phyloP scores from a whole-genome alignment of 495 filamentous ascomycete genomes.

The Penicillium parvum region DNA sequence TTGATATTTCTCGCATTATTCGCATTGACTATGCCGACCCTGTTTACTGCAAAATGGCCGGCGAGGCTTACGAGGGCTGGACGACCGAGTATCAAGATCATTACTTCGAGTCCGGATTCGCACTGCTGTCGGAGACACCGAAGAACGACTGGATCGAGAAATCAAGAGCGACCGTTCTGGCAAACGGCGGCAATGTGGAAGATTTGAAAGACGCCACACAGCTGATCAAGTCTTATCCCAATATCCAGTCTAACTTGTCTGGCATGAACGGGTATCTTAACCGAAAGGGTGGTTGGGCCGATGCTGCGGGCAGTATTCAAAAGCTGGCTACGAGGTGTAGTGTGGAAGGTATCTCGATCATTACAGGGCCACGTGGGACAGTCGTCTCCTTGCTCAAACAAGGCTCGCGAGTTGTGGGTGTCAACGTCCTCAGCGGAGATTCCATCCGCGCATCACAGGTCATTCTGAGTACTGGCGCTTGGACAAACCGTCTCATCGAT shows the following conservation, averaged over 20 bases:
- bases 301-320: slow-evolving; percentile 63
- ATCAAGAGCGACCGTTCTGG: slow-evolving; percentile 14
- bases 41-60: slow-evolving; percentile 59
- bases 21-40: slow-evolving; percentile 67
- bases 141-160: slow-evolving; percentile 25
- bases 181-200: slow-evolving; percentile 19
- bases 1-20: slow-evolving; percentile 64
- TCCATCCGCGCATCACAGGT: slow-evolving; percentile 59
- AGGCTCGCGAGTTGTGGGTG: slow-evolving; percentile 43
- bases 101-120: slow-evolving; percentile 27
- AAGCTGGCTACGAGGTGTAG: slow-evolving; percentile 43
- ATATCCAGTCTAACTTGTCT: slow-evolving; percentile 21
- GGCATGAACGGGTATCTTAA: slow-evolving; percentile 62
- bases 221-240: slow-evolving; percentile 20
- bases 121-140: slow-evolving; percentile 23
- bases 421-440: slow-evolving; percentile 45
- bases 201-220: slow-evolving; percentile 20
- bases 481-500: slow-evolving; percentile 52
- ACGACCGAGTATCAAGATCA: slow-evolving; percentile 37
- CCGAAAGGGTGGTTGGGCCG: slow-evolving; percentile 63
- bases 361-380: slow-evolving; percentile 26
- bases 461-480: slow-evolving; percentile 73
- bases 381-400: slow-evolving; percentile 20
- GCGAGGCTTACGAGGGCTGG: slow-evolving; percentile 61
- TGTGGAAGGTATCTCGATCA: slow-evolving; percentile 24